Conservation (phyloP, 2,329 filamentous ascomycete genomes). For the Verticillium zaregamsianum region DNA sequence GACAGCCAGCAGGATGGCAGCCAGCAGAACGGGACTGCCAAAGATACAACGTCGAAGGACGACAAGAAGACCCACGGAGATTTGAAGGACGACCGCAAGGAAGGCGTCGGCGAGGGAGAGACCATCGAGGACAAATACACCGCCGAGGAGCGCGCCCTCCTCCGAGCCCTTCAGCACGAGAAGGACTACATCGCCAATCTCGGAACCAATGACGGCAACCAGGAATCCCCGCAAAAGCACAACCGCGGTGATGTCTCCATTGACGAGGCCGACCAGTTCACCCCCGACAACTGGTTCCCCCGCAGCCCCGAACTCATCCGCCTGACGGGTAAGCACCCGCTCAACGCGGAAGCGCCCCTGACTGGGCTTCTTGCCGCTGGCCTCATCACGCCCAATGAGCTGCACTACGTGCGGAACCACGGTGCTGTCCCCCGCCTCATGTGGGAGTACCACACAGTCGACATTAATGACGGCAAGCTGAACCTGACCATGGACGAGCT, state of each 20-base stretch:
- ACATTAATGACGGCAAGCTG: conserved; percentile 34
- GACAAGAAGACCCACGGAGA: not conserved
- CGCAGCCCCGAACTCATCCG: conserved; percentile 41
- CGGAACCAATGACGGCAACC: conserved; percentile 31
- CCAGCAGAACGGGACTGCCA: not conserved
- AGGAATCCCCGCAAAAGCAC: conserved; percentile 13
- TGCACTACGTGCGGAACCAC: conserved; percentile 51
- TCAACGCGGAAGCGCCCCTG: conserved; percentile 45
- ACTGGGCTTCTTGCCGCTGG: conserved; percentile 38
- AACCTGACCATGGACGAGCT: conserved; percentile 39
- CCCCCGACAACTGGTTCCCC: conserved; percentile 50
- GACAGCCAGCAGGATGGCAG: not conserved
- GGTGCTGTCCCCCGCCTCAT: conserved; percentile 45
- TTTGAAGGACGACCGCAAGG: conserved; percentile 15
- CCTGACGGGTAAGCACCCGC: conserved; percentile 46
- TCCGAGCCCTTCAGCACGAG: conserved; percentile 37
- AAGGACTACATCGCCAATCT: conserved; percentile 34
- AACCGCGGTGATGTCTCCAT: conserved; percentile 15
- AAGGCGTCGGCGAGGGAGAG: conserved; percentile 12
- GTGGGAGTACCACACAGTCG: conserved; percentile 44
- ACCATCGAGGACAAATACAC: conserved; percentile 19
- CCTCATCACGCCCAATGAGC: conserved; percentile 43
- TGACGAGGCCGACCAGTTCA: conserved; percentile 43
- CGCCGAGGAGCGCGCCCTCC: conserved; percentile 36
- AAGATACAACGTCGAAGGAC: not conserved